phyloP scores from a whole-genome alignment of 495 filamentous ascomycete genomes.

The Aspergillus cristatus region DNA sequence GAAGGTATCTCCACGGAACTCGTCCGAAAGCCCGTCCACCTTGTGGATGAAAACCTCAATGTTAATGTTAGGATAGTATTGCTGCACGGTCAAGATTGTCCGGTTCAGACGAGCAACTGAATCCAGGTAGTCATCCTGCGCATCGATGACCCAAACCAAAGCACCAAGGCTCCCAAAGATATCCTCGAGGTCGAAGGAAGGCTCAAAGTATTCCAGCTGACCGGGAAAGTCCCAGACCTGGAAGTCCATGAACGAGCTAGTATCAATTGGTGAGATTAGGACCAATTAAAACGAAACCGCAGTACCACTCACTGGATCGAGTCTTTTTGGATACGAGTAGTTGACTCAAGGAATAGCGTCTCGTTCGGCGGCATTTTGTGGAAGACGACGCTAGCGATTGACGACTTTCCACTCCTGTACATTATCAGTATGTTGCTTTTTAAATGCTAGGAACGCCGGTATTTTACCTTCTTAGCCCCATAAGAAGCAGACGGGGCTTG shows the following conservation, averaged over 20 bases:
- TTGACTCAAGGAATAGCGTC: conserved; percentile 90
- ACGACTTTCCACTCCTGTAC: conserved; percentile 87
- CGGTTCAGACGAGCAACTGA: conserved; percentile 76
- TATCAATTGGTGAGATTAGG: too few species aligned
- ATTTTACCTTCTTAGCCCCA: conserved; percentile 84
- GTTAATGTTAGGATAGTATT: conserved; percentile 82
- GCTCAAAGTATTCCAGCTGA: conserved; percentile 82
- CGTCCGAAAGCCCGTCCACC: conserved; percentile 87
- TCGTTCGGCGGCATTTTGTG: conserved; percentile 94
- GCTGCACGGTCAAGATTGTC: conserved; percentile 79
- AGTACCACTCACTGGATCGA: conserved; percentile 64
- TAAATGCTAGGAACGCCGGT: conserved; percentile 5
- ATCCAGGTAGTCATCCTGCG: conserved; percentile 65
- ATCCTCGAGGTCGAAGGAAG: conserved; percentile 75
- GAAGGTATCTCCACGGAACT: conserved; percentile 88
- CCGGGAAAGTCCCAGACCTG: conserved; percentile 97
- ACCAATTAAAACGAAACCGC: too few species aligned
- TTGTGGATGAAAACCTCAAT: conserved; percentile 98
- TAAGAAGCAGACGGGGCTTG: conserved; percentile 85
- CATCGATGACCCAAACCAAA: conserved; percentile 93
- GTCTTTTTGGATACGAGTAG: conserved; percentile 84
- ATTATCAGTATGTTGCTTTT: conserved; percentile 2
- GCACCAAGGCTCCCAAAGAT: conserved; percentile 92
- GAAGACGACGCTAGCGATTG: conserved; percentile 94
- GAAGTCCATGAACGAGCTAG: conserved; percentile 95